Evolutionary conservation across 495 filamentous ascomycete species (phyloP), one percentile per base, ranked within the genome.

Genomic region (Penicillium manginii): DNA sequence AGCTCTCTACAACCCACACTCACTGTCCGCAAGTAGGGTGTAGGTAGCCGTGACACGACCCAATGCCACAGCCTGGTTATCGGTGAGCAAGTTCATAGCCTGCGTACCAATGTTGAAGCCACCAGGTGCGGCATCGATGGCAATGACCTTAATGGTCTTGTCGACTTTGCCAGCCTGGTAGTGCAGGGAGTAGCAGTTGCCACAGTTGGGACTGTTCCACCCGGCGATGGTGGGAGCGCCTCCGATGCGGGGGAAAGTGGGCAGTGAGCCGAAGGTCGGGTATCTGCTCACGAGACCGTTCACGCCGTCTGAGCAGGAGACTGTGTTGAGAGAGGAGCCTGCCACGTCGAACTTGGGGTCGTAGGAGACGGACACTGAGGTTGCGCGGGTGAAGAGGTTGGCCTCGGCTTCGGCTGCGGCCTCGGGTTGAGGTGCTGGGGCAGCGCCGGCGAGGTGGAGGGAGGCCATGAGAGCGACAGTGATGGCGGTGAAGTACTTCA

Each of bases 11-110:
- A 78, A 46, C n/a, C 76, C 78, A 63, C 81, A 83, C 50, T 55
- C 63, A 49, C 66, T 75, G 14, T 57, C 43, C 9, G 66, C 72
- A 21, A 82, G 81, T 65, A 77, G 55, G 5, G 58, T 59, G 52
- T 73, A 86, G 14, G 73, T 71, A 3, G 82, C 87, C 17, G 78
- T 70, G 10, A 91, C 68, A 0, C 81, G 73, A 19, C 89, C 89
- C 49, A 88, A 62, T 50, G 72, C 48, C 14, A 64, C 70, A 0
- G 84, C 88, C 50, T 81, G 75, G 0, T 73, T 74, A 47, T 78
- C 77, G 14, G 90, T 93, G 56, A 93, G 74, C 2, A 68, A 62
- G 69, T 92, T 79, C 85, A 93, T 81, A 21, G 87, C 90, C 29
- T 63, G 57, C 48, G 86, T 68, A 3, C 79, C 86, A 50, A 93